These are phyloP conservation scores for Cupressus sempervirens DNA, from an alignment of 75 land plant species.

Conservation along the genomic window DNA sequence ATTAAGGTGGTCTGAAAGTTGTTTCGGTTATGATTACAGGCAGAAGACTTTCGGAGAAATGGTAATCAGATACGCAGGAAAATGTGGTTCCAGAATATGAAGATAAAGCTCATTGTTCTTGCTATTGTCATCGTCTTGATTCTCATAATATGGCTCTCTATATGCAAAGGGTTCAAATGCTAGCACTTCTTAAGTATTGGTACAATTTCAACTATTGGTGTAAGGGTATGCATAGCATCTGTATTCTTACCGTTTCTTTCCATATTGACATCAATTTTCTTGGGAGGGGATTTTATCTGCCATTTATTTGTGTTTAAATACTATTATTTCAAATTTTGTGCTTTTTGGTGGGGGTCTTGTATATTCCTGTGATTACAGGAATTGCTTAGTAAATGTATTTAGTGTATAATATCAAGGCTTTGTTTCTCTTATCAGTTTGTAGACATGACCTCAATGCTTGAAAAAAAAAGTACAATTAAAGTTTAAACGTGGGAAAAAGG, in stretches of 20 bases:
- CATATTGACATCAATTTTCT: background rate
- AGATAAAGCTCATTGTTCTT: slow-evolving; percentile 39
- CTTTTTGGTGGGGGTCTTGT: background rate
- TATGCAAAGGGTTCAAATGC: slow-evolving; percentile 35
- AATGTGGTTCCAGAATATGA: slow-evolving; percentile 55
- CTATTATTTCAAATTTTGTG: background rate
- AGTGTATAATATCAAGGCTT: slow-evolving; percentile 3
- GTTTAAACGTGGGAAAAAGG: background rate
- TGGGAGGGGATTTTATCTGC: background rate
- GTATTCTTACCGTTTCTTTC: background rate
- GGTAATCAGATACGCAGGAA: slow-evolving; percentile 39
- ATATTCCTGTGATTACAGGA: background rate
- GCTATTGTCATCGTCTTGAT: slow-evolving; percentile 36
- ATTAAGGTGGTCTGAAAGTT: background rate
- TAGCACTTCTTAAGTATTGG: background rate
- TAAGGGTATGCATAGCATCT: slow-evolving; percentile 3
- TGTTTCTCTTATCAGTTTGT: background rate
- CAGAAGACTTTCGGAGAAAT: slow-evolving; percentile 38
- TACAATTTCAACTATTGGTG: background rate
- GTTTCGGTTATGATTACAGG: slow-evolving; percentile 19
- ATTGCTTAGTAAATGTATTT: background rate
- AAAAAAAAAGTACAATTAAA: background rate
- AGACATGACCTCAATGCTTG: background rate
- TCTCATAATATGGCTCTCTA: slow-evolving; percentile 40
- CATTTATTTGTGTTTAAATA: background rate